phyloP scores from a whole-genome alignment of 2,329 filamentous ascomycete species.

The Arthrobotrys pseudoclavata region DNA sequence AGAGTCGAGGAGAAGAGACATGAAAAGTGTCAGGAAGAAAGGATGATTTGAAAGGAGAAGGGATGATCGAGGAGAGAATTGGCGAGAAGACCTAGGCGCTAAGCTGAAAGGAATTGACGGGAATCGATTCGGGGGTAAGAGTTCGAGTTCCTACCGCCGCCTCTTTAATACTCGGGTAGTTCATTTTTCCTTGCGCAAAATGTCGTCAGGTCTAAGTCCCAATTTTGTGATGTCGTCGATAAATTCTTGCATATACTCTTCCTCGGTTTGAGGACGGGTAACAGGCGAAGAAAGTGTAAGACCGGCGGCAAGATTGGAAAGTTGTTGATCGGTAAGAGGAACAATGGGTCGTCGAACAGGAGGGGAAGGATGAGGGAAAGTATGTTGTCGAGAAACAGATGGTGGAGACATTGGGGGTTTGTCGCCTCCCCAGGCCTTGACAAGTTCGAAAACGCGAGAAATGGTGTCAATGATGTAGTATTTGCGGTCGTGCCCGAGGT shows the following conservation, averaged over 20 bases:
- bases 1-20: neutral
- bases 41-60: neutral
- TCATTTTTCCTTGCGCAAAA: neutral
- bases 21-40: neutral
- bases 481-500: neutral
- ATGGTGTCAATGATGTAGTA: neutral
- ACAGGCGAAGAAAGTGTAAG: neutral
- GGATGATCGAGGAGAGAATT: neutral
- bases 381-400: neutral
- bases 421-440: neutral
- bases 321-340: neutral
- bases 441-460: constrained; percentile 1
- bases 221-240: neutral
- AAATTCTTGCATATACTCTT: neutral
- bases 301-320: neutral
- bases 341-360: neutral
- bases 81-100: neutral
- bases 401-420: neutral
- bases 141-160: neutral
- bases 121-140: neutral
- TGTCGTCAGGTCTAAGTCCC: neutral
- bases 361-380: neutral
- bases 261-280: neutral
- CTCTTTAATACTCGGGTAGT: no score
- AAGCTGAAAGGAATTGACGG: neutral